Evolutionary conservation across 108 stramenopile species (phyloP), one percentile per base, ranked within the genome.

Genomic region (Aurantiochytrium sp.): DNA sequence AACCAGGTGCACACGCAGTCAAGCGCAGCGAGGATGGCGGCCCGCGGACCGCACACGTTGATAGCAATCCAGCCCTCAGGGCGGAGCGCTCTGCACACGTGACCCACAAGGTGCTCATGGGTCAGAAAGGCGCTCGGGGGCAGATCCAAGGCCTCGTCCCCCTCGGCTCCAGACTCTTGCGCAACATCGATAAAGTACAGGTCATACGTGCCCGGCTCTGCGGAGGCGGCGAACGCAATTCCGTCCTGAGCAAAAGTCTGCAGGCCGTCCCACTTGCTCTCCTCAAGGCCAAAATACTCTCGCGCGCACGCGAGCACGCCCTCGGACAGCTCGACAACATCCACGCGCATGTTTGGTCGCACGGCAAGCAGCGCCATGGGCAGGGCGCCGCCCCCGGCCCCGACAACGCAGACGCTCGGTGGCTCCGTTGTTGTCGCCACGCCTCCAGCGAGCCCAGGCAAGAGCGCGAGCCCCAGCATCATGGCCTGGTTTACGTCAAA

Each of bases 391-490:
- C 42, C 73, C 17, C 73, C 73, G 12, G 73, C 73, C 6, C 73
- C 73, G 15, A 81, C 39, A 6, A 81, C 45, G 45, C 73, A 81
- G 12, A 48, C 45, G 42, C n/a, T n/a, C n/a, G n/a, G n/a, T n/a
- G n/a, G n/a, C n/a, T n/a, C n/a, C n/a, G n/a, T n/a, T n/a, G n/a
- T n/a, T n/a, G n/a, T n/a, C n/a, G n/a, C n/a, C n/a, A n/a, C n/a
- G n/a, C n/a, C n/a, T n/a, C n/a, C n/a, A n/a, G 73, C 39, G 45
- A 81, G 73, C 45, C 73, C 73, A 81, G 32, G 73, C 73, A 1
- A 81, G 39, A 41, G 73, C 45, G n/a, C 39, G 39, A 52, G n/a
- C n/a, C n/a, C n/a, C n/a, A 68, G 68, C n/a, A 68, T 24, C n/a
- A 68, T 68, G 31, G 68, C 68, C 68, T 68, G 68, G 31, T 68